Percentiles rank a stretch among this genome's conserved stretches.
Conservation (phyloP, 2,329 filamentous ascomycete species). For the Fusarium dimerum region DNA sequence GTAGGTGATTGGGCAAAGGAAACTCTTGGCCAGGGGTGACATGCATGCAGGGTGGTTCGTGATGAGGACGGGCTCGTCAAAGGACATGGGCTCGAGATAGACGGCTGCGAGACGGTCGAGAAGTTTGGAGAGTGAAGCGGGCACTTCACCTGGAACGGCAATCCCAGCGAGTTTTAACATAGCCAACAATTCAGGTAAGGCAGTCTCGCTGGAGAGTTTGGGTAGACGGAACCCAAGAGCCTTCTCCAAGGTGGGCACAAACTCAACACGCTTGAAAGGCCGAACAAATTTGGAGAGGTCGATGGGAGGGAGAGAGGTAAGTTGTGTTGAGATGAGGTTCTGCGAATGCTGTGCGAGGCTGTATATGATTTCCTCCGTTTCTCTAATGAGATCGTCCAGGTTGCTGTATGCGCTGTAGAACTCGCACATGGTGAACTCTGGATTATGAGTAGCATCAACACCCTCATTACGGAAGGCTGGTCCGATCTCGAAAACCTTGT, state of each 20-base stretch:
- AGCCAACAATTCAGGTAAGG: constrained; percentile 57
- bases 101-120: constrained; percentile 77
- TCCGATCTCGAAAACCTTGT: constrained; percentile 90
- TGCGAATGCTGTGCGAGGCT: constrained; percentile 57
- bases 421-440: constrained; percentile 96
- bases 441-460: constrained; percentile 88
- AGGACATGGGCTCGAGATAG: constrained; percentile 78
- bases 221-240: constrained; percentile 67
- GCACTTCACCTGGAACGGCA: constrained; percentile 66
- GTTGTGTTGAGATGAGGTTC: constrained; percentile 44
- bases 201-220: constrained; percentile 56
- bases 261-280: constrained; percentile 71
- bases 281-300: constrained; percentile 50
- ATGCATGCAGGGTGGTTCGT: constrained; percentile 87
- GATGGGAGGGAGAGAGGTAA: constrained; percentile 49
- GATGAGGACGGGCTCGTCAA: constrained; percentile 74
- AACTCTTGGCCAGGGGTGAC: constrained; percentile 89
- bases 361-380: constrained; percentile 72
- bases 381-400: constrained; percentile 70
- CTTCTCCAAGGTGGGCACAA: constrained; percentile 76
- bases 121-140: constrained; percentile 62
- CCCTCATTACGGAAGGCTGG: constrained; percentile 93
- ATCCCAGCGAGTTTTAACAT: constrained; percentile 57
- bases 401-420: constrained; percentile 89
- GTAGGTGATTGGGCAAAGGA: constrained; percentile 64